These are phyloP conservation scores for Bipolaris cookei DNA, from an alignment of 2,329 filamentous ascomycete species.

Conservation along the genomic window DNA sequence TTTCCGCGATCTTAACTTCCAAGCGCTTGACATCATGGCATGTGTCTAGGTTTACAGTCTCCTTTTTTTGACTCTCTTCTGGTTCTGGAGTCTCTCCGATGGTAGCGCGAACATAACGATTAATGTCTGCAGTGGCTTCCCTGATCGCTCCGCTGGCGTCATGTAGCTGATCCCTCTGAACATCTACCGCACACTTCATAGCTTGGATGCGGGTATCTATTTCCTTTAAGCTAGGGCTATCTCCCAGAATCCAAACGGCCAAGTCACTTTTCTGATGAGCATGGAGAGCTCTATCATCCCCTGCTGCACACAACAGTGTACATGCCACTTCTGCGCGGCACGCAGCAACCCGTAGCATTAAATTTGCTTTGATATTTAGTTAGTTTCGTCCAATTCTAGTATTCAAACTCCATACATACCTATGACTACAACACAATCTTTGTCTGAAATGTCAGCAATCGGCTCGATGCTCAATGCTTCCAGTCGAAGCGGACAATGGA, in stretches of 20 bases:
- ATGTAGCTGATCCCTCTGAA: slow-evolving; percentile 6
- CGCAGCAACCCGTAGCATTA: too few species aligned
- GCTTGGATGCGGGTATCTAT: slow-evolving; percentile 10
- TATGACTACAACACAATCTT: slow-evolving; percentile 11
- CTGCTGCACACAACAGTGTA: too few species aligned
- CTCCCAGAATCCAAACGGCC: slow-evolving; percentile 9
- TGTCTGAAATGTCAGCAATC: too few species aligned
- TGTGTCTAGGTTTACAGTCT: slow-evolving; percentile 3
- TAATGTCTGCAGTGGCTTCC: slow-evolving; percentile 6
- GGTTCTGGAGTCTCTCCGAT: neutral
- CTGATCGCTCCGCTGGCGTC: slow-evolving; percentile 7
- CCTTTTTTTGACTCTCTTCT: neutral
- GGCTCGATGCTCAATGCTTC: too few species aligned
- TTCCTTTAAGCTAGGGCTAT: slow-evolving; percentile 10
- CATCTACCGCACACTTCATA: slow-evolving; percentile 4
- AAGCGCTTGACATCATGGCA: slow-evolving; percentile 2
- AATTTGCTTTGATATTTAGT: too few species aligned
- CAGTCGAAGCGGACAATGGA: too few species aligned
- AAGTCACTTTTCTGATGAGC: slow-evolving; percentile 5
- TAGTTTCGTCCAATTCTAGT: too few species aligned
- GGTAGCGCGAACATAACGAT: slow-evolving; percentile 7
- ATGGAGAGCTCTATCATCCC: too few species aligned
- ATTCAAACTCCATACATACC: slow-evolving; percentile 1
- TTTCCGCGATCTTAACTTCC: slow-evolving; percentile 1
- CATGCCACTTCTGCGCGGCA: too few species aligned